Percentiles rank a stretch among this genome's conserved stretches.
These are phyloP conservation scores for Begonia fuchsioides DNA, from an alignment of 306 rosid genomes.

Conservation along the genomic window DNA sequence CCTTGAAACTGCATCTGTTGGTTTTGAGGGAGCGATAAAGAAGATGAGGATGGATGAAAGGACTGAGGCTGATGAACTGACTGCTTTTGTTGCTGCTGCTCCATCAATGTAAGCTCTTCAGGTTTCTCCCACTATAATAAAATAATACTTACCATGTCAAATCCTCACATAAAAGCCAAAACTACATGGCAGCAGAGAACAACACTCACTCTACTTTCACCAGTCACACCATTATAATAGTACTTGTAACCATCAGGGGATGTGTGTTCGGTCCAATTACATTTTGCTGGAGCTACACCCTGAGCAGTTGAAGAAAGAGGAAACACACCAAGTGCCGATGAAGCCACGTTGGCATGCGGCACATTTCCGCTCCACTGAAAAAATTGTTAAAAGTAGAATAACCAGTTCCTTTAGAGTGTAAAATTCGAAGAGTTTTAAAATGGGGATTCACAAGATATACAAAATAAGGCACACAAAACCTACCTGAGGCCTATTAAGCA, in stretches of 20 bases:
- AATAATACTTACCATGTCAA: neutral
- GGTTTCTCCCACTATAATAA: slow-evolving; percentile 84
- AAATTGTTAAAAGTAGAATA: no score
- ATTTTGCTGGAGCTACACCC: slow-evolving; percentile 27
- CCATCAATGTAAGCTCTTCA: slow-evolving; percentile 44
- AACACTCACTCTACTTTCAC: slow-evolving; percentile 69
- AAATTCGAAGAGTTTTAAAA: no score
- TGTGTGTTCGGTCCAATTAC: slow-evolving; percentile 85
- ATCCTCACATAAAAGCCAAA: slow-evolving; percentile 7
- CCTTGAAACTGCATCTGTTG: slow-evolving; percentile 47
- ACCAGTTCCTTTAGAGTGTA: no score
- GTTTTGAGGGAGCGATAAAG: slow-evolving; percentile 39
- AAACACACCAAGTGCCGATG: slow-evolving; percentile 38
- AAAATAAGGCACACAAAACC: no score
- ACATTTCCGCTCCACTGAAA: slow-evolving; percentile 14
- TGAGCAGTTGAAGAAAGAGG: slow-evolving; percentile 28
- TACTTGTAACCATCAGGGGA: slow-evolving; percentile 94
- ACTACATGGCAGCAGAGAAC: slow-evolving; percentile 10
- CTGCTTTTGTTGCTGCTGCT: slow-evolving; percentile 52
- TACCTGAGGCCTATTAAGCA: no score
- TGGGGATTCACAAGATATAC: no score
- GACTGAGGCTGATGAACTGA: slow-evolving; percentile 44
- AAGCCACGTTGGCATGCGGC: slow-evolving; percentile 38
- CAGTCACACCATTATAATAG: slow-evolving; percentile 65
- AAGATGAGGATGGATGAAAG: slow-evolving; percentile 22